Conservation (phyloP, 1,284 basidiomycete species). For the Puccinia coronata region DNA sequence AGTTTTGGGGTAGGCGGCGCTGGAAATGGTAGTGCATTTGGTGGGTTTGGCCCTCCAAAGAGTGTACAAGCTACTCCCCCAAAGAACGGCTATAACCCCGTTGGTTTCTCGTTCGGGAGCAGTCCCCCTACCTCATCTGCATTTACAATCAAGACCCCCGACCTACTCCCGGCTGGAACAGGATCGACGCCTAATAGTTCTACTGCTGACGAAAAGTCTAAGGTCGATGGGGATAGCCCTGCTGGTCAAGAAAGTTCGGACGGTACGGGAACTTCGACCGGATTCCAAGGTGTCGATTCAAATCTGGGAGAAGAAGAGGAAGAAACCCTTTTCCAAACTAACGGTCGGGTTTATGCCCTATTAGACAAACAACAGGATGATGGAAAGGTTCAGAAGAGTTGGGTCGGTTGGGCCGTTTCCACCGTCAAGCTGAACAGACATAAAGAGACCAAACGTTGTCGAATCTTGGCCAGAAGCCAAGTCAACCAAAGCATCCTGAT, state of each 20-base stretch:
- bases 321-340: conserved; percentile 42
- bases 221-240: not conserved
- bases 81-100: conserved; percentile 41
- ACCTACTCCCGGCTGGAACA: not conserved
- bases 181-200: not conserved
- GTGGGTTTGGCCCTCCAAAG: conserved; percentile 32
- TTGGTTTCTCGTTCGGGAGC: conserved; percentile 42
- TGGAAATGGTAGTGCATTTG: conserved; percentile 12
- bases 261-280: not conserved
- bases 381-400: conserved; percentile 29
- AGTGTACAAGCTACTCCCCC: conserved; percentile 2
- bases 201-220: not conserved
- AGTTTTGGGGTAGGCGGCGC: conserved; percentile 2
- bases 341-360: conserved; percentile 37
- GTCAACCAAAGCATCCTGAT: conserved; percentile 35
- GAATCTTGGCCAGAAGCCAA: conserved; percentile 39
- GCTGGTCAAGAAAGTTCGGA: not conserved
- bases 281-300: not conserved
- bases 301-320: conserved; percentile 39
- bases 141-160: conserved; percentile 3
- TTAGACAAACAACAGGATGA: conserved; percentile 38
- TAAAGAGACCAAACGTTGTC: conserved; percentile 8
- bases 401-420: conserved; percentile 36
- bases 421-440: conserved; percentile 33
- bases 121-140: conserved; percentile 36